phyloP scores from a whole-genome alignment of 768 basidiomycete genomes.

The Mycena latifolia region DNA sequence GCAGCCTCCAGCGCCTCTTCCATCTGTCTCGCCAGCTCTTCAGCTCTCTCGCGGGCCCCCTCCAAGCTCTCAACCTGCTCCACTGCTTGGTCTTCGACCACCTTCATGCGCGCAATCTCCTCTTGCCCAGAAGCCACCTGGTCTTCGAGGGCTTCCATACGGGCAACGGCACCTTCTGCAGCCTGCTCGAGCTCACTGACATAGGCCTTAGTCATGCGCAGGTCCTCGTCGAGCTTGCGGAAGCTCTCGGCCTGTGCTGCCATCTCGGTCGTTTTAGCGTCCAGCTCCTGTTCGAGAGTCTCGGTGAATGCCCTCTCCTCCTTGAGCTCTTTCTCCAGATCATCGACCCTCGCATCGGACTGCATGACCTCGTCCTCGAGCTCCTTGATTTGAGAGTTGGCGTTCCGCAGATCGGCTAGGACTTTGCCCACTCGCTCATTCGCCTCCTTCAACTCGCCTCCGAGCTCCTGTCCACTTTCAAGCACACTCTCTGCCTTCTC shows the following conservation, averaged over 20 bases:
- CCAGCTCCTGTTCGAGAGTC: slow-evolving; percentile 60
- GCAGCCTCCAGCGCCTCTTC: slow-evolving; percentile 83
- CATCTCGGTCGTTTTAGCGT: slow-evolving; percentile 52
- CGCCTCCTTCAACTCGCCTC: slow-evolving; percentile 73
- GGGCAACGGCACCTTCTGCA: slow-evolving; percentile 63
- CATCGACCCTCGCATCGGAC: slow-evolving; percentile 64
- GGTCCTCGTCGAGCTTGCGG: slow-evolving; percentile 56
- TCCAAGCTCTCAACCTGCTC: slow-evolving; percentile 66
- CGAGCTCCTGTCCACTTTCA: slow-evolving; percentile 75
- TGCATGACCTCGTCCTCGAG: slow-evolving; percentile 71
- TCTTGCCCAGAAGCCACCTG: slow-evolving; percentile 63
- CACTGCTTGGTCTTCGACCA: slow-evolving; percentile 60
- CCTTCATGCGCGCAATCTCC: slow-evolving; percentile 56
- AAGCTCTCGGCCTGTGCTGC: slow-evolving; percentile 49
- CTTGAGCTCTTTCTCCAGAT: slow-evolving; percentile 68
- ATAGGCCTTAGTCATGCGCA: slow-evolving; percentile 63
- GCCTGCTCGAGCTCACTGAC: slow-evolving; percentile 72
- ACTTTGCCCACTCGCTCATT: slow-evolving; percentile 70
- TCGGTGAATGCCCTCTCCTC: slow-evolving; percentile 62
- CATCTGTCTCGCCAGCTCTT: slow-evolving; percentile 73
- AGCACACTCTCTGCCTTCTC: slow-evolving; percentile 74
- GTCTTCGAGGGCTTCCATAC: slow-evolving; percentile 67
- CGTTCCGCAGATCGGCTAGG: slow-evolving; percentile 69
- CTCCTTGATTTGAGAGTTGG: slow-evolving; percentile 68
- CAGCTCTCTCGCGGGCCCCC: slow-evolving; percentile 62